Evolutionary conservation across 2,329 filamentous ascomycete genomes (phyloP), one percentile per base, ranked within the genome.

Genomic region (Arthrobotrys megalospora): DNA sequence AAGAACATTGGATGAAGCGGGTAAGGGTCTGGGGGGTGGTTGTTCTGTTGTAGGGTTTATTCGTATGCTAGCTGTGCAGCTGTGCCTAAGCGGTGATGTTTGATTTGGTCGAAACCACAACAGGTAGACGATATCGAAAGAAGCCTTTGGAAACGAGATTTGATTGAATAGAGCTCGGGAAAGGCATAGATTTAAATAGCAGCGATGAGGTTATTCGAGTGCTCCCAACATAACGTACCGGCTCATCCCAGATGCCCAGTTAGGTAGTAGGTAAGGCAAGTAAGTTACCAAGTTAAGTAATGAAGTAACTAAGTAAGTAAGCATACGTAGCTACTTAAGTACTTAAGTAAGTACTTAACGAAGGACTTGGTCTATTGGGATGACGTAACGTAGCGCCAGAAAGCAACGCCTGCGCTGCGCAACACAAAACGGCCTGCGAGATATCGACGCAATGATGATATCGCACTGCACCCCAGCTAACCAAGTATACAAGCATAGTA

Each of bases 331-430:
- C 3, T 43, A 43, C 41, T 43, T 43, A 8, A 43, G 12, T 43
- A 43, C 41, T n/a, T 43, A 43, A 8, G 6, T 16, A n/a, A 2
- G 41, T 16, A 45, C 5, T 2, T 45, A 14, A 28, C 24, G 24
- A 28, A 14, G 41, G 6, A n/a, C n/a, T 32, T 28, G 24, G 24
- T 28, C 24, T 28, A 28, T 12, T 38, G 36, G 36, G 32, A 21
- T 55, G 48, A 52, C 48, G 48, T 52, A 52, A 52, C 21, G 48
- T 52, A 52, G 32, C 21, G 48, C 24, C 48, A 28, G 21, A 32
- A 14, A 52, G 24, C 24, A 52, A 52, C 21, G 6, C 36, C 12
- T 38, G 36, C 36, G 36, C 36, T 32, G 48, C 32, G 16, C 45
- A 8, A 48, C 45, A 8, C 21, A 21, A 8, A 6, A 48, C 16